These are phyloP conservation scores for Vitis cinerea DNA, from an alignment of 164 flowering plant genomes.

Conservation along the genomic window DNA sequence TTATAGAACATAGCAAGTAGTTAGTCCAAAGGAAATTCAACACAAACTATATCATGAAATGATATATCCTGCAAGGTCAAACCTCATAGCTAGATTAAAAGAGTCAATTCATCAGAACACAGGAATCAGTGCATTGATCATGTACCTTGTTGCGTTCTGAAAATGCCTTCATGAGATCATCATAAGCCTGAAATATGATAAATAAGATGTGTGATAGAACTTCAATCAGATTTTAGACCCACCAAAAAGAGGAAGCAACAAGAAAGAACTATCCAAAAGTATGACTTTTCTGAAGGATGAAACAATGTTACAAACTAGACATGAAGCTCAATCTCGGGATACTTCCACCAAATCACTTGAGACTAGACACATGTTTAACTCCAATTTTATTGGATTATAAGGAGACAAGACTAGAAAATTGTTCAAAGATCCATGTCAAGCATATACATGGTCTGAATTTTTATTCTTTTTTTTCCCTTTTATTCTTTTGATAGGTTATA, in stretches of 20 bases:
- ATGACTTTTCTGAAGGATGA: neutral
- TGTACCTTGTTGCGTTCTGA: slow-evolving; percentile 91
- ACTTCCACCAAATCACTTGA: too few species aligned
- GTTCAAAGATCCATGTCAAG: too few species aligned
- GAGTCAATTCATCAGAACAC: neutral
- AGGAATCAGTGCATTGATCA: neutral
- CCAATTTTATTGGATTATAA: too few species aligned
- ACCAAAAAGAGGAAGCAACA: neutral
- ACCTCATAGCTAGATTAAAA: slow-evolving; percentile 4
- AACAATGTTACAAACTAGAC: neutral
- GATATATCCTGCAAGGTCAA: neutral
- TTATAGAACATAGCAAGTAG: neutral
- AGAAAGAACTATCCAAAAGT: neutral
- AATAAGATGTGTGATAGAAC: slow-evolving; percentile 5
- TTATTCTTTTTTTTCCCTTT: too few species aligned
- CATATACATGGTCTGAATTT: too few species aligned
- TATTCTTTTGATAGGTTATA: too few species aligned
- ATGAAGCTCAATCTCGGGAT: too few species aligned
- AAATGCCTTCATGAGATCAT: slow-evolving; percentile 90
- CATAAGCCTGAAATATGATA: slow-evolving; percentile 67
- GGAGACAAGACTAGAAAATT: too few species aligned
- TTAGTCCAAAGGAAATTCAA: neutral
- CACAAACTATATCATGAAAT: neutral
- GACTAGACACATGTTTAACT: too few species aligned
- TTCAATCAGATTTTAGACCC: slow-evolving; percentile 2